These are phyloP conservation scores for Strigomonas galati DNA, from an alignment of 208 protist genomes.

Conservation along the genomic window DNA sequence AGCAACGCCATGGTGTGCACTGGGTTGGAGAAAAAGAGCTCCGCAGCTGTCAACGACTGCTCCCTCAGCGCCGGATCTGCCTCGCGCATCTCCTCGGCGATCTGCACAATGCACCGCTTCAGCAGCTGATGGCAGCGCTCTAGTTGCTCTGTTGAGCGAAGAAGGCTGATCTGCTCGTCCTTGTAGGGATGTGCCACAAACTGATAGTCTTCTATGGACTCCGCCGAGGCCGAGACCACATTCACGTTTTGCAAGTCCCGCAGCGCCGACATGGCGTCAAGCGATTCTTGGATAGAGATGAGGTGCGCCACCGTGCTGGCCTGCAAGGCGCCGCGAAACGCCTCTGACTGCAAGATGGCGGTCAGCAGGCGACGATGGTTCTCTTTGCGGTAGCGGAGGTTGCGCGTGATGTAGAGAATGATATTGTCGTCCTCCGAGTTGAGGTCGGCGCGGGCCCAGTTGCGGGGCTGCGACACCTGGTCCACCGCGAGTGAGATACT, in stretches of 20 bases:
- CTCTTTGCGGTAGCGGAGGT: slow-evolving; percentile 60
- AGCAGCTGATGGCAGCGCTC: slow-evolving; percentile 63
- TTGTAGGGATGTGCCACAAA: background rate
- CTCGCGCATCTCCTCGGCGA: slow-evolving; percentile 45
- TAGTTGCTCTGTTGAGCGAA: slow-evolving; percentile 31
- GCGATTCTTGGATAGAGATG: slow-evolving; percentile 67
- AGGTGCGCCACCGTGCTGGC: slow-evolving; percentile 51
- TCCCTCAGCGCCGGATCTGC: slow-evolving; percentile 1
- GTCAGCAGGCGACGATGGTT: slow-evolving; percentile 67
- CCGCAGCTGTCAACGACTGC: slow-evolving; percentile 36
- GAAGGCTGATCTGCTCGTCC: slow-evolving; percentile 4
- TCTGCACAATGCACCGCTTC: slow-evolving; percentile 40
- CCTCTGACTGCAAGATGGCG: slow-evolving; percentile 46
- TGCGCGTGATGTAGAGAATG: slow-evolving; percentile 58
- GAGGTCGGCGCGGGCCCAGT: slow-evolving; percentile 73
- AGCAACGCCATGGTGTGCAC: slow-evolving; percentile 38
- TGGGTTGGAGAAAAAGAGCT: slow-evolving; percentile 66
- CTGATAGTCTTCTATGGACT: too few relatives aligned
- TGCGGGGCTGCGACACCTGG: slow-evolving; percentile 26
- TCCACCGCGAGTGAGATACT: slow-evolving; percentile 35
- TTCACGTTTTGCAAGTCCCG: slow-evolving; percentile 76
- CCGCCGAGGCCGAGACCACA: background rate
- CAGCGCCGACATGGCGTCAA: slow-evolving; percentile 55
- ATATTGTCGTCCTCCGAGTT: slow-evolving; percentile 76
- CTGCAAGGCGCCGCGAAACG: slow-evolving; percentile 29